Conservation (phyloP, 768 basidiomycete genomes). For the Gyrodon lividus region DNA sequence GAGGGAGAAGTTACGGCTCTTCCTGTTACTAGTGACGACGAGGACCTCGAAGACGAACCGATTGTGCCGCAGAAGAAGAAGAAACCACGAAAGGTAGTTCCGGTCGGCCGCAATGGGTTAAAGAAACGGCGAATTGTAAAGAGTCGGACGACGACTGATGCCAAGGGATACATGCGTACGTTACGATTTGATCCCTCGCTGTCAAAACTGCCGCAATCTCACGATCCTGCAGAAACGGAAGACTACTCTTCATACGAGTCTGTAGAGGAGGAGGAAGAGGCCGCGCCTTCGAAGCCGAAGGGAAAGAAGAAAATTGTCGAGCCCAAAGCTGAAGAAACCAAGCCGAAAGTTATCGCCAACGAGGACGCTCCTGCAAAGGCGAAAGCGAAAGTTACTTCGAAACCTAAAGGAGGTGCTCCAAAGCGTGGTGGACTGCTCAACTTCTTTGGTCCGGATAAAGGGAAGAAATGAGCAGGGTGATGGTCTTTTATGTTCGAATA, state of each 20-base stretch:
- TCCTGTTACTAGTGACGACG: conserved; percentile 27
- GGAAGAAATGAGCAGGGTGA: conserved; percentile 21
- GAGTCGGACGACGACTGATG: conserved; percentile 52
- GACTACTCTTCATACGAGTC: conserved; percentile 84
- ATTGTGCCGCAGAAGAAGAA: conserved; percentile 36
- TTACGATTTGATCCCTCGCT: conserved; percentile 7
- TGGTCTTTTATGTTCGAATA: not conserved
- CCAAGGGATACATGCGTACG: conserved; percentile 74
- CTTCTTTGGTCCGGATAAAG: conserved; percentile 32
- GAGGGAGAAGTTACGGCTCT: conserved; percentile 33
- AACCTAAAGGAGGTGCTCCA: conserved; percentile 15
- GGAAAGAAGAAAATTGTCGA: conserved; percentile 19
- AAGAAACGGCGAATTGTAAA: conserved; percentile 70
- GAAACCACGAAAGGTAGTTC: conserved; percentile 59
- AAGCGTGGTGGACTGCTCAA: conserved; percentile 33
- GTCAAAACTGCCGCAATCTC: not conserved
- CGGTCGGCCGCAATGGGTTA: conserved; percentile 74
- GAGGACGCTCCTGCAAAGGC: conserved; percentile 16
- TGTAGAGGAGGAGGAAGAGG: conserved; percentile 52
- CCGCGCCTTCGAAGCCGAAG: conserved; percentile 18
- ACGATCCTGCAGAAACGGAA: conserved; percentile 52
- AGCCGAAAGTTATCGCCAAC: conserved; percentile 7
- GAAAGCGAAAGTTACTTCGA: conserved; percentile 19
- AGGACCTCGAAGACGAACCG: conserved; percentile 29
- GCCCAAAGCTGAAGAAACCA: conserved; percentile 17